Conservation (phyloP, 768 basidiomycete species). For the Dioszegia aurantiaca region DNA sequence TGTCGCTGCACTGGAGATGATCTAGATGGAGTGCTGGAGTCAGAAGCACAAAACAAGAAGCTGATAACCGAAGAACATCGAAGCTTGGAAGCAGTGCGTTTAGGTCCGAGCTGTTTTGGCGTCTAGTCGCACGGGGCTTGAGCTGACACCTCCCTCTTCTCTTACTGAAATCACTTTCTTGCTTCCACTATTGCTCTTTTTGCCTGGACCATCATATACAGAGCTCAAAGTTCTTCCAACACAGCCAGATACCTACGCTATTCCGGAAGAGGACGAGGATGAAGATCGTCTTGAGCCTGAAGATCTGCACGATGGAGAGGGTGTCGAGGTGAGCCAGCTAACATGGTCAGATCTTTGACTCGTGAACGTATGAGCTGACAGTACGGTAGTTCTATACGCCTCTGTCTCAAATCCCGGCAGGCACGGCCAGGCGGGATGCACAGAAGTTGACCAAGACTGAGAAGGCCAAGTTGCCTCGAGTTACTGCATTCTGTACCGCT, state of each 20-base stretch:
- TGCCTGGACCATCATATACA: constrained; percentile 5
- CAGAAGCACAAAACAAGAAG: too few species aligned
- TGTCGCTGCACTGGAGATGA: constrained; percentile 11
- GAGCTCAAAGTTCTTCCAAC: constrained; percentile 52
- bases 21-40: not conserved
- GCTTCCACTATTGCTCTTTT: too few species aligned
- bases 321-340: constrained; percentile 44
- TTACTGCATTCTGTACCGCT: constrained; percentile 95
- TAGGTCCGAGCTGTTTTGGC: too few species aligned
- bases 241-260: constrained; percentile 40
- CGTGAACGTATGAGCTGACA: not conserved
- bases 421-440: constrained; percentile 88
- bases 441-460: constrained; percentile 80
- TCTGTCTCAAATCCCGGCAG: constrained; percentile 87
- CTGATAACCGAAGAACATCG: constrained; percentile 52
- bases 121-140: not conserved
- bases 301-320: constrained; percentile 40
- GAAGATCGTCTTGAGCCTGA: constrained; percentile 33
- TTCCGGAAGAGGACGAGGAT: constrained; percentile 48
- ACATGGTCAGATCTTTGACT: not conserved
- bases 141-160: constrained; percentile 3
- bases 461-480: constrained; percentile 89
- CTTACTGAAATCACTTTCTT: not conserved
- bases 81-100: constrained; percentile 46
- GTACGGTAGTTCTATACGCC: constrained; percentile 80